A percentile compares a stretch with the other conserved stretches of the same genome.
Evolutionary conservation across 225 moss, liverwort and hornwort genomes (phyloP).

Genomic region (Ulota crispa): DNA sequence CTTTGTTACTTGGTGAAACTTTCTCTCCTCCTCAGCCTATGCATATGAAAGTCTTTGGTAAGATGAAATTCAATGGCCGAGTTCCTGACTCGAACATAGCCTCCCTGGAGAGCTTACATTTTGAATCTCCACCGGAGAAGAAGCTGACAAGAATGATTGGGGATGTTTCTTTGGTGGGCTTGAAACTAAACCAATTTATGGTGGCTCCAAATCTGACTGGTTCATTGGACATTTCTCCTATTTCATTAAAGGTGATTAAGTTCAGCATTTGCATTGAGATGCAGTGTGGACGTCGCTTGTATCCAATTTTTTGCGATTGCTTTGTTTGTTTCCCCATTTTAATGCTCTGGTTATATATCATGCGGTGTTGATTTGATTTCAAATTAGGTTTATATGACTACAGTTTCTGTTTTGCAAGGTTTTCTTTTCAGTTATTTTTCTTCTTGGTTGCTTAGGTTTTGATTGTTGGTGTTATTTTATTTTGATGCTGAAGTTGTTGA

Average conservation of each 20-base stretch:
- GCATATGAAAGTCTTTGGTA: slow-evolving; percentile 92
- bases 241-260: slow-evolving; percentile 75
- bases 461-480: not conserved
- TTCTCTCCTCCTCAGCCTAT: slow-evolving; percentile 68
- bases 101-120: slow-evolving; percentile 18
- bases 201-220: slow-evolving; percentile 93
- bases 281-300: not conserved
- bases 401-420: not conserved
- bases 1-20: slow-evolving; percentile 54
- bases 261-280: slow-evolving; percentile 17
- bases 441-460: slow-evolving; percentile 3
- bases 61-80: slow-evolving; percentile 87
- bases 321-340: not conserved
- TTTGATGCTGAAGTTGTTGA: slow-evolving; percentile 19
- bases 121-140: slow-evolving; percentile 32
- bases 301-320: not conserved
- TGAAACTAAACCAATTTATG: slow-evolving; percentile 93
- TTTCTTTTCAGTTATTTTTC: not conserved
- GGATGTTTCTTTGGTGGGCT: slow-evolving; percentile 81
- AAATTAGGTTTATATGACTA: not conserved
- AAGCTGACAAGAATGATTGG: slow-evolving; percentile 69
- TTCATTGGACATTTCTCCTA: slow-evolving; percentile 84
- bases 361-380: not conserved
- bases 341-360: slow-evolving; percentile 2
- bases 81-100: slow-evolving; percentile 54